Evolutionary conservation across 23 red algal genomes (phyloP), one percentile per base, ranked within the genome.

Genomic region (Porphyridium purpureum): DNA sequence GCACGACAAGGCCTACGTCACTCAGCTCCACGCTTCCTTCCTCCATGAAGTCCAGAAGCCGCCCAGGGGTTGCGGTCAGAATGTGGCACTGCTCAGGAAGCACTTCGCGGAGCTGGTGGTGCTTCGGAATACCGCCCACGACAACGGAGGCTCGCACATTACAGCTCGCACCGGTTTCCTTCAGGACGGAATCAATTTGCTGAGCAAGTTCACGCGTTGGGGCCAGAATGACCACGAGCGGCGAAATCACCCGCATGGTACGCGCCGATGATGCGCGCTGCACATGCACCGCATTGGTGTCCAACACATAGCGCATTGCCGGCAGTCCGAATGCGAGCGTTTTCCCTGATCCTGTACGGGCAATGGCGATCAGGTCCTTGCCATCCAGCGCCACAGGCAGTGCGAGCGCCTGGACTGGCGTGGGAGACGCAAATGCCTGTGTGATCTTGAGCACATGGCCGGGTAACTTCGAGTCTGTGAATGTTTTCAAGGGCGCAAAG

Each of bases 31-130:
- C 69, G 36, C 68, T 62, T 4, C 90, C 90, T 24, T 80, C 64
- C 30, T 98, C 80, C 23, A 98, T 77, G 60, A 98, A 72, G 32
- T 98, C 90, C 22, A 98, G 55, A 6, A 98, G 73, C 24, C 90
- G 72, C 4, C 90, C 90, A 0, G 90, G 90, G 21, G 90, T 98
- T 4, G 90, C 90, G 20, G 86, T 80, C 5, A 98, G 64, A 22
- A 98, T 58, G 61, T 98, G 79, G 32, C 79, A 83, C 9, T 72
- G 70, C 24, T 75, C 70, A 44, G 75, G 70, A 31, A 94, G 44
- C 21, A 57, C 73, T 17, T 73, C 71, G 59, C 74, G 72, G 35
- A 83, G 44, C 52, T 94, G 87, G 50, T 80, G 74, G 27, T 72
- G 76, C 11, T 76, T 69, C 36, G 70, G 74, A 6, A 74, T 68